phyloP scores from a whole-genome alignment of 164 flowering plant species.

The Aristolochia contorta region DNA sequence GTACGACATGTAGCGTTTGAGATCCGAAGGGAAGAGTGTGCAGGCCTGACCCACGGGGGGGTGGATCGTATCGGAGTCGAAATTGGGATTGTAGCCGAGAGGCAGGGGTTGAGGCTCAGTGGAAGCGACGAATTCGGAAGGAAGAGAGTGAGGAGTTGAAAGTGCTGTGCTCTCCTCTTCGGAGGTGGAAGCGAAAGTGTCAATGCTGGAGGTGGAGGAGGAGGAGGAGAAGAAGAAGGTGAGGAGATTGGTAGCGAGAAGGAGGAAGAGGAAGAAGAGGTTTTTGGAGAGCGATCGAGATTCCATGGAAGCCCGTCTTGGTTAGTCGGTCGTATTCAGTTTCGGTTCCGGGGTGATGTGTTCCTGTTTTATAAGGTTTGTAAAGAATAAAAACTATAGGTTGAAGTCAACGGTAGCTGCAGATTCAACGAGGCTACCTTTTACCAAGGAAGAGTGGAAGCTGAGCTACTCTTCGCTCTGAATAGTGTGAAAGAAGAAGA shows the following conservation, averaged over 20 bases:
- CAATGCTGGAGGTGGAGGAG: slow-evolving; percentile 13
- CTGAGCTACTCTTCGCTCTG: no score
- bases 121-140: slow-evolving; percentile 31
- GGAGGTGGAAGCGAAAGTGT: slow-evolving; percentile 9
- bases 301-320: slow-evolving; percentile 8
- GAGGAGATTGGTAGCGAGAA: slow-evolving; percentile 35
- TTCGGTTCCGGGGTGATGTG: not conserved
- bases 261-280: slow-evolving; percentile 30
- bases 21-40: slow-evolving; percentile 23
- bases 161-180: not conserved
- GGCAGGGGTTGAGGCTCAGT: slow-evolving; percentile 37
- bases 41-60: slow-evolving; percentile 46
- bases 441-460: no score
- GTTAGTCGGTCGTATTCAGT: no score
- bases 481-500: no score
- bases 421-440: no score
- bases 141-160: slow-evolving; percentile 14
- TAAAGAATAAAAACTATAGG: not conserved
- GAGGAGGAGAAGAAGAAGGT: slow-evolving; percentile 30
- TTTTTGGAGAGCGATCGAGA: slow-evolving; percentile 11
- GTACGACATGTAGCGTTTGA: slow-evolving; percentile 45
- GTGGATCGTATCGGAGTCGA: slow-evolving; percentile 29
- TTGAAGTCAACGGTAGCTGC: not conserved
- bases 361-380: not conserved
- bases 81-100: slow-evolving; percentile 32